Base-by-base conservation (phyloP, 2,329 filamentous ascomycete genomes). In the Xylariomycetidae sp. region DNA sequence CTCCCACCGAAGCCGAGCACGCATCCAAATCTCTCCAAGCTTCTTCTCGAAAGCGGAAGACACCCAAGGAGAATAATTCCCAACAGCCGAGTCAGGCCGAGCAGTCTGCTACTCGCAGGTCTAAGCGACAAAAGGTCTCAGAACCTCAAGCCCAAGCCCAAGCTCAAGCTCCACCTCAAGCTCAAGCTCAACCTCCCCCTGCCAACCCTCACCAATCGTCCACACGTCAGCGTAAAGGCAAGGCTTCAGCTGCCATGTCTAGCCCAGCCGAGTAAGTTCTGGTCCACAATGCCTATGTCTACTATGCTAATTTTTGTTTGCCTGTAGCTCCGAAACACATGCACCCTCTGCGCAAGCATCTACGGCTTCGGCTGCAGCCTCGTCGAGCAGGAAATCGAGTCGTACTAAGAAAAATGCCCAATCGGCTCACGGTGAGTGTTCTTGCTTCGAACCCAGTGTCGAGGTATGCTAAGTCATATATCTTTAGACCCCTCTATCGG, bases 361-460 rank as follows among this genome's bases (percentile, higher is more conserved):
- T 58, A 66, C 59, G 40, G 51, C 63, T 40, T 57, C 69, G 20
- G 67, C 77, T 22, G 75, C 81, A 36, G 72, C 78, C 16, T 72
- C 80, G 15, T 80, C 82, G 1, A 85, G 79, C 56, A 76, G 85
- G 50, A 88, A 88, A 59, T 80, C 83, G 22, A 80, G 74, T 54
- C 77, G 82, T 42, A 77, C 70, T 55, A 89, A 85, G 64, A 88
- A 83, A 62, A 61, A 65, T 34, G 60, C 62, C 44, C 70, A 75
- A 64, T 46, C 55, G 42, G 43, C 53, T 35, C 56, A 58, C 62
- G 64, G 66, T 70, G 55, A 37, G 57, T 4, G 25, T 18, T 16
- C 26, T 15, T 17, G 11, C 10, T 13, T 6, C n/a, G 14, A 12
- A 30, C 6, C 5, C 3, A n/a, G n/a, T n/a, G n/a, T n/a, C n/a